phyloP scores from a whole-genome alignment of 1,139 yeast species.

The Zygoascus hellenicus region DNA sequence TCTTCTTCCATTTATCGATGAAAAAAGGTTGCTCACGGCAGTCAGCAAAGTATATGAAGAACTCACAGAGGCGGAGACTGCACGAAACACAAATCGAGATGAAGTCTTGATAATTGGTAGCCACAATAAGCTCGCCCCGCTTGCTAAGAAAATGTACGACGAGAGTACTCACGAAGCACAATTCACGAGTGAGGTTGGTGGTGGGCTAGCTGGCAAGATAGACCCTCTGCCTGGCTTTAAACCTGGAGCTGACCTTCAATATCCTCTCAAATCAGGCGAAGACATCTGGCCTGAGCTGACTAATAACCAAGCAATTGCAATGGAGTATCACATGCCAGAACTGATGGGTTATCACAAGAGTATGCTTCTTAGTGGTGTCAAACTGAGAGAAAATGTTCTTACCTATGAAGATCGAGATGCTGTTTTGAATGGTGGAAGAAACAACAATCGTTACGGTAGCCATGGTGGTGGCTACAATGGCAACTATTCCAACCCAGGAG shows the following conservation, averaged over 20 bases:
- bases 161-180: constrained; percentile 31
- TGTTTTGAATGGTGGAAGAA: constrained; percentile 33
- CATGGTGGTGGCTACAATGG: constrained; percentile 19
- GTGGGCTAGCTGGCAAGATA: constrained; percentile 65
- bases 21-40: constrained; percentile 57
- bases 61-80: constrained; percentile 61
- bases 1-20: constrained; percentile 84
- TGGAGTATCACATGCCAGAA: constrained; percentile 53
- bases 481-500: constrained; percentile 9
- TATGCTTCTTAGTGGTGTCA: constrained; percentile 76
- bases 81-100: constrained; percentile 46
- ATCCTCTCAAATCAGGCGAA: constrained; percentile 57
- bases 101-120: constrained; percentile 33
- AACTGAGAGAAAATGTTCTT: constrained; percentile 55
- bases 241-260: constrained; percentile 44
- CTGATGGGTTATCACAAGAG: constrained; percentile 46
- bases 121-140: constrained; percentile 23
- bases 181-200: constrained; percentile 45
- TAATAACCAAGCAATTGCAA: constrained; percentile 49
- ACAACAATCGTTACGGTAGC: constrained; percentile 23
- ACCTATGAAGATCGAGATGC: constrained; percentile 64
- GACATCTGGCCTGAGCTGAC: constrained; percentile 45
- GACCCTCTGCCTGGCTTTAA: constrained; percentile 42
- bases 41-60: constrained; percentile 60
- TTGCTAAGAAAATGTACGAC: constrained; percentile 23